phyloP scores from a whole-genome alignment of 2,329 filamentous ascomycete species.

The Elsinoe arachidis region DNA sequence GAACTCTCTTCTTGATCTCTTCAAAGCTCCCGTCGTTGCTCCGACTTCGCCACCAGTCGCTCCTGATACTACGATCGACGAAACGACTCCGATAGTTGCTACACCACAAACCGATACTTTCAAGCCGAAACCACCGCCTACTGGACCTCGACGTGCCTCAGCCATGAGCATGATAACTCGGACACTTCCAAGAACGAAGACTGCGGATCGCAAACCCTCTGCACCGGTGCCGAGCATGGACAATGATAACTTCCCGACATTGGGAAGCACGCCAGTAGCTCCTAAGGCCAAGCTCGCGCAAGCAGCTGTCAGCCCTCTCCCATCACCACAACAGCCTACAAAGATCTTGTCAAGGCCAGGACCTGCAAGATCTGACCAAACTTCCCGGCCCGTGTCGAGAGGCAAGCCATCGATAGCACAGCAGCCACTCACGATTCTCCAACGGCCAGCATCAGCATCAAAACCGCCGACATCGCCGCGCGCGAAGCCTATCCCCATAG shows the following conservation, averaged over 20 bases:
- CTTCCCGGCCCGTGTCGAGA: conserved; percentile 5
- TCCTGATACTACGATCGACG: conserved; percentile 19
- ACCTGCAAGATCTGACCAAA: conserved; percentile 1
- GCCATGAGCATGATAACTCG: conserved; percentile 27
- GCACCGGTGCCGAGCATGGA: conserved; percentile 6
- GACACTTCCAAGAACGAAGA: conserved; percentile 23
- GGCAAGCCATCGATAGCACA: neutral
- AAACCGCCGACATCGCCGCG: neutral
- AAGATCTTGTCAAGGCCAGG: conserved; percentile 16
- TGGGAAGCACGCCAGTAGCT: conserved; percentile 13
- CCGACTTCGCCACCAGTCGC: conserved; percentile 11
- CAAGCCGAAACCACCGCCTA: conserved; percentile 14
- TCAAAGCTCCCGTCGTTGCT: conserved; percentile 28
- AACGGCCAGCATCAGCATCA: conserved; percentile 15
- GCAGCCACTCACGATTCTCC: conserved; percentile 17
- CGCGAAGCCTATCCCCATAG: conserved; percentile 9
- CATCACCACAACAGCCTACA: neutral
- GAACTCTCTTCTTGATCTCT: conserved; percentile 38
- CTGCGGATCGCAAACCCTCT: conserved; percentile 14
- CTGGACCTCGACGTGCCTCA: conserved; percentile 11
- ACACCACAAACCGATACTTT: conserved; percentile 11
- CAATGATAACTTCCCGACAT: conserved; percentile 11
- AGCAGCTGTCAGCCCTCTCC: neutral
- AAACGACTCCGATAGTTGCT: conserved; percentile 12
- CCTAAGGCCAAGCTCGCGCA: conserved; percentile 12